Evolutionary conservation across 1,284 basidiomycete genomes (phyloP), one percentile per base, ranked within the genome.

Genomic region (Athelia sp.): DNA sequence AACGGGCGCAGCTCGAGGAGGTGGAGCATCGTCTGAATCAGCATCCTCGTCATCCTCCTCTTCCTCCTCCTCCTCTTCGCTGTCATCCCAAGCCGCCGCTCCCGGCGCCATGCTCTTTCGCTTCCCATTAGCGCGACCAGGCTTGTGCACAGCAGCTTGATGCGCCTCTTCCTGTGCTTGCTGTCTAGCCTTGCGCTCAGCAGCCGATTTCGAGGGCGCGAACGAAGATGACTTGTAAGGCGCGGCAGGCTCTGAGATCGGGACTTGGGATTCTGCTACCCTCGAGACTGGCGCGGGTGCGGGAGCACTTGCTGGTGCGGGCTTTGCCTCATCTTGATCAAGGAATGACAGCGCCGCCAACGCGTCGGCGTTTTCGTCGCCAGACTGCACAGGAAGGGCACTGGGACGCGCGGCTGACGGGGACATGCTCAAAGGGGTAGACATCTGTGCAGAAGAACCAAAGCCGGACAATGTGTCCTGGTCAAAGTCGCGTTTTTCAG

Each of bases 161-260:
- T 84, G 78, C 1, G 87, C 87, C 38, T 84, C 86, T 59, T 90
- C 84, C 58, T 91, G 86, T 18, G 87, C 89, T 60, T 93, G 84
- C 13, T 78, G 76, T 63, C 87, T 89, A 11, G 88, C 87, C 58
- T 90, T 89, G 47, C 93, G 78, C 61, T 95, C 84, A 19, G 81
- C 80, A 19, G 90, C 92, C 54, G 85, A 81, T 60, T 79, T 87
- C 14, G 88, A 89, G 0, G 85, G 87, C 0, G 90, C 87, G 59
- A 95, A 95, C 2, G 92, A 93, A 1, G 90, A 93, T 44, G 79
- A 79, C 62, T 76, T 83, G 75, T 1, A 64, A 54, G 19, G 43
- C 53, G 15, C 56, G 60, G 26, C 65, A 64, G 14, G 59, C 54
- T 51, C 53, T 58, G n/a, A 43, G 54, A 4, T 57, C 35, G 22